Base-by-base conservation (phyloP, 2,329 filamentous ascomycete genomes). In the Beauveria caledonica region DNA sequence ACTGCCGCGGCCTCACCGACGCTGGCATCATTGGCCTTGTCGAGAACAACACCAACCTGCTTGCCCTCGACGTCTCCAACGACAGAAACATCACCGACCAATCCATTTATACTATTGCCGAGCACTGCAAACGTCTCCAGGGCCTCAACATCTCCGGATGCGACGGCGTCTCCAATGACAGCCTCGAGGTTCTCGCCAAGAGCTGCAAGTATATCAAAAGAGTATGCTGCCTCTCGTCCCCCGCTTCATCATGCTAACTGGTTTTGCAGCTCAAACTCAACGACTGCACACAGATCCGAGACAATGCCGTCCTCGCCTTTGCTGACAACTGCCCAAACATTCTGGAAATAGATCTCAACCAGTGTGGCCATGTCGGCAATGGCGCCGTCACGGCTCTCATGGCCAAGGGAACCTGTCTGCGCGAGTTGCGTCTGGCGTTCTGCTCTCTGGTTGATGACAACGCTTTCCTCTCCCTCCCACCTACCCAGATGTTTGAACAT, bases 101-200 rank as follows among this genome's bases (percentile, higher is more conserved):
- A 66, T 92, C 92, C 15, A 86, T 97, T 71, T 77, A 84, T 64
- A 82, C 86, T 21, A 85, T 99, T 62, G 90, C 93, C 1, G 80
- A 87, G 61, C 87, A 94, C 73, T 97, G 94, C 73, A 82, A 83
- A 53, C 85, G 90, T 57, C 80, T 99, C 8, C 94, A 99, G 73
- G 94, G 94, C 3, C 77, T 99, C 55, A 99, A 99, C 69, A 88
- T 99, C 64, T 93, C 93, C 1, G 87, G 86, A 58, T 99, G 94
- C 76, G 84, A 82, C 63, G 87, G 84, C 69, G 86, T 97, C 57
- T 92, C 92, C 8, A 93, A 96, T 69, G 88, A 92, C 57, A 94
- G 92, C 57, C 80, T 99, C 73, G 83, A 92, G 53, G 78, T 81
- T 13, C 82, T 99, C 36, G 93, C 94, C 7, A 80, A 89, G 69